A percentile compares a stretch with the other conserved stretches of the same genome.
phyloP scores from a whole-genome alignment of 805 yeast genomes.

The Monosporozyma aquatica region DNA sequence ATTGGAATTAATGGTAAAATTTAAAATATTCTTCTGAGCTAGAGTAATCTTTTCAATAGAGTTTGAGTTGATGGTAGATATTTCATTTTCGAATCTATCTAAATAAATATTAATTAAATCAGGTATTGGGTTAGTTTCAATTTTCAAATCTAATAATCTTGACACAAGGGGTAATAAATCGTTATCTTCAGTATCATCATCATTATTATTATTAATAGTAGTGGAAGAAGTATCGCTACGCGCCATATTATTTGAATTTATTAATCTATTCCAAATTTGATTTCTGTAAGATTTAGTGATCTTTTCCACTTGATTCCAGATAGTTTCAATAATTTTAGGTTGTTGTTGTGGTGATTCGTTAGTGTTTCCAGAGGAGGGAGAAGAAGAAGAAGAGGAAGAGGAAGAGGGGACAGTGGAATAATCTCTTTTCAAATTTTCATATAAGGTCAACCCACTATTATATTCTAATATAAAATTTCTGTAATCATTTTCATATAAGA shows the following conservation, averaged over 20 bases:
- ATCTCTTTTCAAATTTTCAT: constrained; percentile 12
- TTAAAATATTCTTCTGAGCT: constrained; percentile 34
- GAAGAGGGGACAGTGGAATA: not conserved
- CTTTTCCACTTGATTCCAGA: constrained; percentile 49
- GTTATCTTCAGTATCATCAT: not conserved
- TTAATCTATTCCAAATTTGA: constrained; percentile 43
- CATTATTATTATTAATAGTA: not conserved
- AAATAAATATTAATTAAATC: constrained; percentile 52
- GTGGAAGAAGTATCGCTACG: not conserved
- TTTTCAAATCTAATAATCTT: constrained; percentile 55
- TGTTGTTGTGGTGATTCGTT: not conserved
- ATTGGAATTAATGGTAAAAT: constrained; percentile 14
- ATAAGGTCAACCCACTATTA: constrained; percentile 36
- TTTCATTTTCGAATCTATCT: constrained; percentile 31
- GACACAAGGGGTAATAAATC: constrained; percentile 37
- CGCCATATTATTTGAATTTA: constrained; percentile 11
- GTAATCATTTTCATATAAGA: constrained; percentile 44
- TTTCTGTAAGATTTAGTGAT: constrained; percentile 47
- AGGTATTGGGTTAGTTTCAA: constrained; percentile 52
- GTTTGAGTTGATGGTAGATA: constrained; percentile 36
- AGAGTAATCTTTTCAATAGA: constrained; percentile 34
- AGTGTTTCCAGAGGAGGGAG: no score
- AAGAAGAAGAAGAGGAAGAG: no score
- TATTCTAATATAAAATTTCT: constrained; percentile 50
- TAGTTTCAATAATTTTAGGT: constrained; percentile 35